A percentile compares a stretch with the other conserved stretches of the same genome.
These are phyloP conservation scores for Carallia pectinifolia DNA, from an alignment of 345 rosid genomes.

Conservation along the genomic window DNA sequence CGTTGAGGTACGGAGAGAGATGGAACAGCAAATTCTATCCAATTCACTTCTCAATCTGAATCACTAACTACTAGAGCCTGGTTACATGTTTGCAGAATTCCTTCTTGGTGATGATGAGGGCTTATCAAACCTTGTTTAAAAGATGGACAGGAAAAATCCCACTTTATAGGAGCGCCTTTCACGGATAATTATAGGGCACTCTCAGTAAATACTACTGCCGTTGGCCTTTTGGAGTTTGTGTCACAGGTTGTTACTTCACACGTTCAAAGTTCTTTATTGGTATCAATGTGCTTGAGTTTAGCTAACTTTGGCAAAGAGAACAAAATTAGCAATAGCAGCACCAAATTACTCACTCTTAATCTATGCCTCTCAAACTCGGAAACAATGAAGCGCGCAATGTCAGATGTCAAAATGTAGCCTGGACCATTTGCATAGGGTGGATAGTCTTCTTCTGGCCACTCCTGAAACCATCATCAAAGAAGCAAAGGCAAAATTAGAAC, in stretches of 20 bases:
- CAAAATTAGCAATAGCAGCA: background rate
- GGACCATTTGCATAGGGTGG: conserved; percentile 98
- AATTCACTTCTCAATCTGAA: too few relatives aligned
- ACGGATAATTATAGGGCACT: too few relatives aligned
- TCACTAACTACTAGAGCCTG: too few relatives aligned
- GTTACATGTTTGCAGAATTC: too few relatives aligned
- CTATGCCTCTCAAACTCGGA: conserved; percentile 72
- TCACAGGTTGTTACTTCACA: background rate
- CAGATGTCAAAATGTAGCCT: conserved; percentile 75
- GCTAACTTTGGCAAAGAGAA: background rate
- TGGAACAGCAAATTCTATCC: background rate
- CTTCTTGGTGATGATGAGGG: too few relatives aligned
- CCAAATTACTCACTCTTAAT: conserved; percentile 52
- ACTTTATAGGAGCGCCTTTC: too few relatives aligned
- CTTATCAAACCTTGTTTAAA: too few relatives aligned
- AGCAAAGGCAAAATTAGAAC: conserved; percentile 1
- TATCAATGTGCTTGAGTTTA: background rate
- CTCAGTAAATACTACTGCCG: too few relatives aligned
- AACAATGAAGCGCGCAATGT: conserved; percentile 68
- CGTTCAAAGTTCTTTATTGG: background rate
- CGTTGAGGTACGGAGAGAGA: background rate
- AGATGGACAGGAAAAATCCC: too few relatives aligned
- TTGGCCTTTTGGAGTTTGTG: too few relatives aligned
- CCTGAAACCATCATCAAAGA: conserved; percentile 45
- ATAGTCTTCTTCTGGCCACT: conserved; percentile 96